A percentile compares a stretch with the other conserved stretches of the same genome.
Conservation (phyloP, 2,329 filamentous ascomycete species). For the Cladosporium phlei region DNA sequence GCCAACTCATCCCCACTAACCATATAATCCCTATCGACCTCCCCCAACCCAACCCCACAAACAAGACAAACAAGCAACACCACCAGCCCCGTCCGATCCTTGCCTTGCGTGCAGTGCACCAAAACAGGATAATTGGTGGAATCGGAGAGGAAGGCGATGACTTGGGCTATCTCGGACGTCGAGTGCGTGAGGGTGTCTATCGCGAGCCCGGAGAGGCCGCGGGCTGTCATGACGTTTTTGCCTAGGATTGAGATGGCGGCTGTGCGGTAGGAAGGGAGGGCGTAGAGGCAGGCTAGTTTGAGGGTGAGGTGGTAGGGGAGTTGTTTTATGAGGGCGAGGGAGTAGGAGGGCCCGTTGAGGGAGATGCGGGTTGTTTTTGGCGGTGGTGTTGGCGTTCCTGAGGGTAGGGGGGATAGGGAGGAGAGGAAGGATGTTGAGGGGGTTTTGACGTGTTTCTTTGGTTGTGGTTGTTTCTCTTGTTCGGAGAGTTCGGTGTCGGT, state of each 20-base stretch:
- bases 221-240: constrained; percentile 64
- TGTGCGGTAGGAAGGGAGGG: constrained; percentile 62
- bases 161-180: constrained; percentile 54
- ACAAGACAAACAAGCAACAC: constrained; percentile 64
- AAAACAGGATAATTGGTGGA: constrained; percentile 57
- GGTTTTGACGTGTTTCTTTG: background rate
- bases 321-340: constrained; percentile 61
- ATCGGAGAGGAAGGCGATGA: constrained; percentile 48
- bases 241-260: constrained; percentile 67
- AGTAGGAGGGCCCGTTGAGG: constrained; percentile 68
- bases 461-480: constrained; percentile 3
- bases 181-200: constrained; percentile 66
- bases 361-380: constrained; percentile 51
- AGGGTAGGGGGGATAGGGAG: constrained; percentile 44
- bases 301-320: constrained; percentile 63
- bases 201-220: constrained; percentile 67
- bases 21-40: constrained; percentile 67
- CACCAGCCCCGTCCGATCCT: constrained; percentile 74
- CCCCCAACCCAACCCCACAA: constrained; percentile 51
- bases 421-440: background rate
- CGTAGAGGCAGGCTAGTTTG: constrained; percentile 59
- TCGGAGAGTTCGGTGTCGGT: constrained; percentile 54
- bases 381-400: constrained; percentile 35
- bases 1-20: constrained; percentile 59
- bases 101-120: constrained; percentile 84